Conservation (phyloP, 176 grass and related monocot genomes). For the Chrysopogon serrulatus region DNA sequence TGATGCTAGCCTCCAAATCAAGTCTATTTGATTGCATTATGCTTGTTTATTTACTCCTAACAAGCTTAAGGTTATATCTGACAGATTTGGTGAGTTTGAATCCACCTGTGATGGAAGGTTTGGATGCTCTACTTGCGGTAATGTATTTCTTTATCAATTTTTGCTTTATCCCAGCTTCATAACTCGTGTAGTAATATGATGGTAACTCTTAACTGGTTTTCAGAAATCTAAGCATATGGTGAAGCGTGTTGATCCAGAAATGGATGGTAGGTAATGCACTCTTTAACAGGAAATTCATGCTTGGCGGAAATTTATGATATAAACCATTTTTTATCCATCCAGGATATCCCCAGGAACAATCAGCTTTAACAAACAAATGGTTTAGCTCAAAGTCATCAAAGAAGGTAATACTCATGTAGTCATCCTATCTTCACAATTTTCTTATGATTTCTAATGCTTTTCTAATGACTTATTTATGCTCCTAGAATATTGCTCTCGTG, state of each 20-base stretch:
- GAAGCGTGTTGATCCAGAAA: slow-evolving; percentile 64
- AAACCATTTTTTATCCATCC: slow-evolving; percentile 2
- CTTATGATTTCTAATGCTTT: not conserved
- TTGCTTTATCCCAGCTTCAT: not conserved
- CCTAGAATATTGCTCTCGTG: not conserved
- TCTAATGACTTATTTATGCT: not conserved
- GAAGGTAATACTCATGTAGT: slow-evolving; percentile 50
- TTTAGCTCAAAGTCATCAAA: slow-evolving; percentile 85
- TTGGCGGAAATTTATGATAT: not conserved
- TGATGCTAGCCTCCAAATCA: slow-evolving; percentile 20
- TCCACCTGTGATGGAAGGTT: slow-evolving; percentile 83
- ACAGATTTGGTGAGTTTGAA: slow-evolving; percentile 78
- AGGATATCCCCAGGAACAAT: slow-evolving; percentile 58
- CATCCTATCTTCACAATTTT: not conserved
- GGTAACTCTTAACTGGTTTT: not conserved
- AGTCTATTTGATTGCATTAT: not conserved
- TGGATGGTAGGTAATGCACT: slow-evolving; percentile 52
- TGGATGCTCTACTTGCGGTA: slow-evolving; percentile 68
- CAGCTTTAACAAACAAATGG: slow-evolving; percentile 61
- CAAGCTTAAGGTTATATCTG: not conserved
- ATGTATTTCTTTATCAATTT: not conserved
- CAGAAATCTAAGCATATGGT: slow-evolving; percentile 80
- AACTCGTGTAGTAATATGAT: not conserved
- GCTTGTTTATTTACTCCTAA: not conserved
- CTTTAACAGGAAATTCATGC: slow-evolving; percentile 11